A percentile compares a stretch with the other conserved stretches of the same genome.
Conservation (phyloP, 2,329 filamentous ascomycete genomes). For the Sphaerulina populicola region DNA sequence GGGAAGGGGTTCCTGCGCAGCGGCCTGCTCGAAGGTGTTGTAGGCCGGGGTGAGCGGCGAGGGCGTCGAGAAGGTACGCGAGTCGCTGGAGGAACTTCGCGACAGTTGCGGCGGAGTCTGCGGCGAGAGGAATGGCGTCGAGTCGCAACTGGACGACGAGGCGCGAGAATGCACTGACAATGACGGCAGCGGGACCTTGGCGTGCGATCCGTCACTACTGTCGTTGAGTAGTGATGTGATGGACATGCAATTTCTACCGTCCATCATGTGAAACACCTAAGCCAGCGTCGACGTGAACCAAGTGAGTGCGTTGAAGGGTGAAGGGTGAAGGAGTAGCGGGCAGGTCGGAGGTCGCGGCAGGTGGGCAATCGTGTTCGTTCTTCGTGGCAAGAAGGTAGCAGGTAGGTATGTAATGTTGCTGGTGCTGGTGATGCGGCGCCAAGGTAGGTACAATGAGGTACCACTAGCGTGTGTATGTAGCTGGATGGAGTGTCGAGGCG, state of each 20-base stretch:
- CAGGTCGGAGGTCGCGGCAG: not conserved
- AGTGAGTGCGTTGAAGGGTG: slow-evolving; percentile 3
- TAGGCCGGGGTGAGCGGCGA: slow-evolving; percentile 43
- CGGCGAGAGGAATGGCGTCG: slow-evolving; percentile 40
- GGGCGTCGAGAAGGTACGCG: slow-evolving; percentile 36
- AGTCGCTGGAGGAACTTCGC: slow-evolving; percentile 43
- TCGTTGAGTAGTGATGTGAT: slow-evolving; percentile 45
- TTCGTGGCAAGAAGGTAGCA: not conserved
- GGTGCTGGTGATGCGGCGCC: not conserved
- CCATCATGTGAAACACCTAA: slow-evolving; percentile 35
- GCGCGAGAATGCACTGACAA: slow-evolving; percentile 19
- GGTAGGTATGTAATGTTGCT: not conserved
- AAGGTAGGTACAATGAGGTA: no score
- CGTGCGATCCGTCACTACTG: slow-evolving; percentile 30
- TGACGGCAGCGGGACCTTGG: slow-evolving; percentile 23
- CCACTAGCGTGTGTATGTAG: no score
- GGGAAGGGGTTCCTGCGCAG: not conserved
- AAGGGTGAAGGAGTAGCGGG: slow-evolving; percentile 3
- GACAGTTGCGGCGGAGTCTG: slow-evolving; percentile 41
- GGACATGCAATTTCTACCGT: slow-evolving; percentile 43
- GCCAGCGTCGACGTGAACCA: slow-evolving; percentile 20
- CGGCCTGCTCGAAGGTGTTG: slow-evolving; percentile 25
- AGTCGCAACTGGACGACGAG: slow-evolving; percentile 38
- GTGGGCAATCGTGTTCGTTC: not conserved
- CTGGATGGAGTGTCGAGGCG: no score